Evolutionary conservation across 1,284 basidiomycete genomes (phyloP).

Genomic region (Abortiporus biennis): DNA sequence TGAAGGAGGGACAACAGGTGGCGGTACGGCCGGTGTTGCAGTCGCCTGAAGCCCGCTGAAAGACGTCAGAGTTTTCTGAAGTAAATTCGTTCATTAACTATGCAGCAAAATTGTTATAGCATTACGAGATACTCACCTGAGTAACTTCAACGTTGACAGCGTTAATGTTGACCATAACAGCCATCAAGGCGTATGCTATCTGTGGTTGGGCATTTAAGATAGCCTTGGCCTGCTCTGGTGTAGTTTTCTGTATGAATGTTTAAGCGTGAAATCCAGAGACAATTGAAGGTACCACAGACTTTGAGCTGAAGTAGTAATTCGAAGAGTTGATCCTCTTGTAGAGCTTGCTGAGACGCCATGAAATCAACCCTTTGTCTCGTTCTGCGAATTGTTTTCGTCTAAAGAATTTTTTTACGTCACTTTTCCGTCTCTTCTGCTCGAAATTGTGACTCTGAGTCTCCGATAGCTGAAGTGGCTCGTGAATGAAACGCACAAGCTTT

Average conservation of each 20-base stretch:
- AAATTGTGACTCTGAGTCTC: too few relatives aligned
- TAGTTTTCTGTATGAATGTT: conserved; percentile 50
- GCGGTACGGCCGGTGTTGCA: conserved; percentile 20
- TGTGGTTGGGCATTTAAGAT: conserved; percentile 68
- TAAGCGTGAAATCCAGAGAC: background rate
- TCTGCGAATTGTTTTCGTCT: too few relatives aligned
- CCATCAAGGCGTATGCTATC: conserved; percentile 69
- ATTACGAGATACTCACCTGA: conserved; percentile 40
- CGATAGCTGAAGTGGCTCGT: too few relatives aligned
- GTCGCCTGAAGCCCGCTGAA: conserved; percentile 21
- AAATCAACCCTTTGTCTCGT: too few relatives aligned
- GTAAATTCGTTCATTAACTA: background rate
- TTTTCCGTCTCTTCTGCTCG: too few relatives aligned
- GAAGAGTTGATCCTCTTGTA: conserved; percentile 55
- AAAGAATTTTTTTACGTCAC: too few relatives aligned
- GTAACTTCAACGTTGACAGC: conserved; percentile 68
- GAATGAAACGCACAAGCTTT: too few relatives aligned
- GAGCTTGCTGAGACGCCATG: conserved; percentile 17
- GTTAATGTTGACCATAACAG: conserved; percentile 69
- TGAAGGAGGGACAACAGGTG: conserved; percentile 12
- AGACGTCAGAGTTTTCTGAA: conserved; percentile 19
- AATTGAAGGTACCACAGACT: conserved; percentile 27
- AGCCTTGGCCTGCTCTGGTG: conserved; percentile 56
- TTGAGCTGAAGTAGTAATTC: conserved; percentile 65
- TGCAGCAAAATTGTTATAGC: too few relatives aligned